Evolutionary conservation across 2,329 filamentous ascomycete species (phyloP), one percentile per base, ranked within the genome.

Genomic region (Penicillium sp.): DNA sequence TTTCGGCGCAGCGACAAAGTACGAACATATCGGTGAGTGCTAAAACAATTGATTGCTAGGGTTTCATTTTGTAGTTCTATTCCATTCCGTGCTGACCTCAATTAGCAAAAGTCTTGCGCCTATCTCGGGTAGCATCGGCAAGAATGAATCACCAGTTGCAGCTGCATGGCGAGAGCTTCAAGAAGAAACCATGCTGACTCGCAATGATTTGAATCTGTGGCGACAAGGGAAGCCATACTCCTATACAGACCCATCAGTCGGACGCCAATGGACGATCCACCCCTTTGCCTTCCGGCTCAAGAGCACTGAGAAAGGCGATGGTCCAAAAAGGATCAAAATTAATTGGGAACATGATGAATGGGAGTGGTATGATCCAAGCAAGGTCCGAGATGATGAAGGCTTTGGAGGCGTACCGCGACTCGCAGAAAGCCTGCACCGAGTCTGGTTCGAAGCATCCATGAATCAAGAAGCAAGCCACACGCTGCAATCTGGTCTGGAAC

Each of bases 331-430:
- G 8, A 77, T 84, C 38, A 53, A 57, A 2, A 69, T 76, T 17
- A 74, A 83, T 54, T 79, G 75, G 75, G 80, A 84, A 56, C 78
- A 83, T 48, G 70, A 76, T 2, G 66, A 58, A 0, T 80, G 71
- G 64, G 61, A 65, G 16, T 82, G 79, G 75, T 72, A 75, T 45
- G 66, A 75, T 34, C 76, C 77, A 0, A 54, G 69, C 1, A 54
- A 66, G 2, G 65, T 81, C 7, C 60, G 65, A 12, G 70, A 73
- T 10, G 59, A 70, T 0, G 66, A 68, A 0, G 51, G 51, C 0
- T 71, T 74, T 29, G 67, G 68, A 1, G 72, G 74, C 7, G 79
- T 84, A 0, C 78, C 79, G 0, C 68, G 70, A 6, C 60, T 84
- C 1, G 66, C 72, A 1, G 68, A 80, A 35, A 81, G 76, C 35